Base-by-base conservation (phyloP, 2,329 filamentous ascomycete genomes). In the Stagonosporopsis rhizophila region DNA sequence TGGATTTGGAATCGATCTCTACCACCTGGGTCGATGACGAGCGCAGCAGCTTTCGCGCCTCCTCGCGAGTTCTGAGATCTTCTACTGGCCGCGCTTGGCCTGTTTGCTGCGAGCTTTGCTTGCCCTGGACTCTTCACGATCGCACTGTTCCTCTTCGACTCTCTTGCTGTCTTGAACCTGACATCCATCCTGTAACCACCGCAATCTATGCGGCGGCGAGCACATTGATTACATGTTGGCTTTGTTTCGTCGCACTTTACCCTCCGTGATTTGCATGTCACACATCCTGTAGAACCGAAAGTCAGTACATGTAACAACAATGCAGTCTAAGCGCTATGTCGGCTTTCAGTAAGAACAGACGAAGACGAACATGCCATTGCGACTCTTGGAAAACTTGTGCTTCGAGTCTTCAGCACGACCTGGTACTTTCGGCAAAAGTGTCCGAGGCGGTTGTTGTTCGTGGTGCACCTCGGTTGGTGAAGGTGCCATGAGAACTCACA, bases 241-340 rank as follows among this genome's bases (percentile, higher is more conserved):
- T 90, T 89, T 44, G 83, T 85, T 75, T 90, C 88, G 72, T 89
- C 88, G 76, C 88, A 90, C 75, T 90, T 90, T 44, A 90, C 77
- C 62, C 88, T 81, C 75, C 89, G 89, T 56, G 85, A 81, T 75
- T 90, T 90, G 78, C 88, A 90, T 53, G 88, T 89, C 61, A 87
- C 81, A 74, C 88, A 90, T 66, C 88, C 87, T 89, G 40, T 38
- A 6, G 54, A 14, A 25, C 49, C 19, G 27, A 32, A 25, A 40
- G 50, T 65, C 46, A 64, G 59, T 52, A 9, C 22, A 6, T 30
- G 17, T 23, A 3, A 38, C 6, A 9, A 28, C 12, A 19, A 20
- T 28, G 39, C 25, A 44, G 35, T 14, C 15, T 14, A 48, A 52
- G 42, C 37, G 20, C 38, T 38, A 28, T 9, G 1, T 30, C n/a